phyloP scores from a whole-genome alignment of 192 early-diverging fungal genomes.

The Coemansia sp. region DNA sequence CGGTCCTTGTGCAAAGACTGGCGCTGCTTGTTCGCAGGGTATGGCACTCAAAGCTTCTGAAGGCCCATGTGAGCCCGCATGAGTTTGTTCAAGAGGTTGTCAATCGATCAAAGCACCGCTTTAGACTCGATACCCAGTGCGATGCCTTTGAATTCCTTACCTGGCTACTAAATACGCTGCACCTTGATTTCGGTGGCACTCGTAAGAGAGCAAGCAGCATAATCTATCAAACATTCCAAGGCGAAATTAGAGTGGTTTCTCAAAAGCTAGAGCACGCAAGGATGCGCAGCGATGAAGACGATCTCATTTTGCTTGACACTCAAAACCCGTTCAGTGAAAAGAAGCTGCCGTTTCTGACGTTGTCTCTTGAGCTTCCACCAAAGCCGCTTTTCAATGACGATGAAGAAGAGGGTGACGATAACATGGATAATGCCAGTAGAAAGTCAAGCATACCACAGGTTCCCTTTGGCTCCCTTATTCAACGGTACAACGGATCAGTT shows the following conservation, averaged over 20 bases:
- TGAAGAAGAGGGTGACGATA: slow-evolving; percentile 74
- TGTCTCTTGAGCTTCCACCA: slow-evolving; percentile 89
- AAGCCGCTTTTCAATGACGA: slow-evolving; percentile 90
- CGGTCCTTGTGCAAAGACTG: slow-evolving; percentile 72
- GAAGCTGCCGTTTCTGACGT: slow-evolving; percentile 75
- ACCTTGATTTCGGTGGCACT: slow-evolving; percentile 80
- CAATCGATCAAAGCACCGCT: slow-evolving; percentile 76
- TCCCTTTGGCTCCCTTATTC: slow-evolving; percentile 73
- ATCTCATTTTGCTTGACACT: slow-evolving; percentile 17
- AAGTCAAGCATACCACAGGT: slow-evolving; percentile 81
- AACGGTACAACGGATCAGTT: slow-evolving; percentile 82
- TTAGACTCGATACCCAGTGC: slow-evolving; percentile 74
- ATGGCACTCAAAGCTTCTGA: slow-evolving; percentile 91
- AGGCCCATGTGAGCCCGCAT: slow-evolving; percentile 94
- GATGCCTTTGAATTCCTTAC: slow-evolving; percentile 87
- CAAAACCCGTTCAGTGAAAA: slow-evolving; percentile 21
- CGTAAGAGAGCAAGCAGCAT: slow-evolving; percentile 74
- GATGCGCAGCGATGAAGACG: slow-evolving; percentile 27
- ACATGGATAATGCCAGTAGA: slow-evolving; percentile 58
- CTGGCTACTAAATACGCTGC: slow-evolving; percentile 93
- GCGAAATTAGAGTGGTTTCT: slow-evolving; percentile 74
- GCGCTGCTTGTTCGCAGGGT: slow-evolving; percentile 83
- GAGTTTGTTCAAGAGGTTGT: slow-evolving; percentile 93
- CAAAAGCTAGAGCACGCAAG: slow-evolving; percentile 59
- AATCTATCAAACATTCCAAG: slow-evolving; percentile 84